Evolutionary conservation across 2,329 filamentous ascomycete genomes (phyloP).

Genomic region (Phialophora chinensis): DNA sequence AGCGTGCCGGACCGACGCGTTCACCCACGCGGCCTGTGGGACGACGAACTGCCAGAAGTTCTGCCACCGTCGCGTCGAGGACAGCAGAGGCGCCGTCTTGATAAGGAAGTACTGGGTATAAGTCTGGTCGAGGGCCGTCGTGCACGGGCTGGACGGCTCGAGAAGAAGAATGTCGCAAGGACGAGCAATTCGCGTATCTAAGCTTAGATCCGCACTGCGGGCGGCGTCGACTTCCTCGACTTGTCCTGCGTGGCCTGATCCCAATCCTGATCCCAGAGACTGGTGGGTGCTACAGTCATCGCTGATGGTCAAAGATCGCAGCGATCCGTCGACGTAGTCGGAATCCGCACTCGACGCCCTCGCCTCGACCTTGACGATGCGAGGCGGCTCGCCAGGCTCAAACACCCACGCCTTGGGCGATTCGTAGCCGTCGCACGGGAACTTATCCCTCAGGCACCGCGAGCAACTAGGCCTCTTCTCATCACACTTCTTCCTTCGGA

Average conservation of each 20-base stretch:
- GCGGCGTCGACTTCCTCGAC: not conserved
- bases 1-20: slow-evolving; percentile 30
- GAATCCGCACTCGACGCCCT: not conserved
- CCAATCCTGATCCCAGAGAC: not conserved
- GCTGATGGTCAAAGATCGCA: not conserved
- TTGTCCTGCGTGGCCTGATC: not conserved
- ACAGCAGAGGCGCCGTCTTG: slow-evolving; percentile 22
- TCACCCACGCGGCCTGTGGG: slow-evolving; percentile 28
- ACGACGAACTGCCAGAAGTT: slow-evolving; percentile 28
- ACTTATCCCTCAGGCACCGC: slow-evolving; percentile 24
- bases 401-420: slow-evolving; percentile 29
- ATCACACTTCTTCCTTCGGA: slow-evolving; percentile 22
- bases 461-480: slow-evolving; percentile 24
- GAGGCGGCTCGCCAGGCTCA: slow-evolving; percentile 1
- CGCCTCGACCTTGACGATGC: not conserved
- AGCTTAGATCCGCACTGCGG: not conserved
- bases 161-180: not conserved
- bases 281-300: not conserved
- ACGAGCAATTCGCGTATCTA: not conserved
- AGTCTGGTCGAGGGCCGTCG: slow-evolving; percentile 1
- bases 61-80: slow-evolving; percentile 22
- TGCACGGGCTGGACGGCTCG: slow-evolving; percentile 20
- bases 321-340: not conserved
- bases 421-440: slow-evolving; percentile 25
- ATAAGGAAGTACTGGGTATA: slow-evolving; percentile 19